Conservation (phyloP, 345 rosid species). For the Syzygium grande region DNA sequence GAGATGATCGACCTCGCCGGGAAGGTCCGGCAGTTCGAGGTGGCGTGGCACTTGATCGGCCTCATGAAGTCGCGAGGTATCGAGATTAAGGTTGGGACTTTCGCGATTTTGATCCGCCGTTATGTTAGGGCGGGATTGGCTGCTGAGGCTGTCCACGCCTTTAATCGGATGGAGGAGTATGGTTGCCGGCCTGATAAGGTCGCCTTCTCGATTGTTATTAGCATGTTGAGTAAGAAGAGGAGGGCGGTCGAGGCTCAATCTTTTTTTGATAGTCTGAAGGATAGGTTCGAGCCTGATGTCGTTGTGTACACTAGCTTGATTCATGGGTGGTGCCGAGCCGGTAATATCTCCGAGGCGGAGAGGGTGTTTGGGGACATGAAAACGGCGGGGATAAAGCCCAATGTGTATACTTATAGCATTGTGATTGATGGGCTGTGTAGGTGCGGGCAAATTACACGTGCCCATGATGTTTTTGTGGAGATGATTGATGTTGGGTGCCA, state of each 20-base stretch:
- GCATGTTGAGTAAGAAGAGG: constrained; percentile 57
- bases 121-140: constrained; percentile 83
- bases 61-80: constrained; percentile 61
- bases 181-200: constrained; percentile 64
- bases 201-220: constrained; percentile 67
- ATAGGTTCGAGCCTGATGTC: constrained; percentile 64
- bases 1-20: constrained; percentile 84
- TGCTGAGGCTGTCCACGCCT: constrained; percentile 83
- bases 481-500: constrained; percentile 67
- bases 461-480: constrained; percentile 82
- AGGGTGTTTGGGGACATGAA: constrained; percentile 79
- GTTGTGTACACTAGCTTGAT: constrained; percentile 69
- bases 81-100: constrained; percentile 40
- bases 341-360: constrained; percentile 61
- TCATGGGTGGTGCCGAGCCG: constrained; percentile 84
- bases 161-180: constrained; percentile 92
- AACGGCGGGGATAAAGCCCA: constrained; percentile 55
- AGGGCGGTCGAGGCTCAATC: constrained; percentile 78
- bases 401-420: constrained; percentile 76
- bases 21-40: constrained; percentile 64
- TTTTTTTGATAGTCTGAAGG: constrained; percentile 56
- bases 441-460: constrained; percentile 71
- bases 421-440: constrained; percentile 88
- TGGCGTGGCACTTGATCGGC: constrained; percentile 72
- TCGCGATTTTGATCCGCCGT: constrained; percentile 68